Evolutionary conservation across 2,329 filamentous ascomycete genomes (phyloP).

Genomic region (Aspergillus amoenus): DNA sequence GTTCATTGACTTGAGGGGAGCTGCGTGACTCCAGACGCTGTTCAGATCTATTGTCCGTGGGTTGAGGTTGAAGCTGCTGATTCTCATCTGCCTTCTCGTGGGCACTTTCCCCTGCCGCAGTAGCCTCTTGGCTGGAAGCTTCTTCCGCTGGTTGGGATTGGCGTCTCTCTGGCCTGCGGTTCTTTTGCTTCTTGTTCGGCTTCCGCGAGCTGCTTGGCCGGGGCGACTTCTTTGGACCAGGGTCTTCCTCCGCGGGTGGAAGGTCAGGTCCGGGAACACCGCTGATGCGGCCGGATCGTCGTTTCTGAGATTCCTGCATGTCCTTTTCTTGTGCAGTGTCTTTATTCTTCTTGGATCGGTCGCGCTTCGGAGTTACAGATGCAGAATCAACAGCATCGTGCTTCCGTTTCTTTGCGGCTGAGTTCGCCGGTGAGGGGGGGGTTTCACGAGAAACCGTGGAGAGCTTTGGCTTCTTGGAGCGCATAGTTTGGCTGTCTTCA

Average conservation of each 20-base stretch:
- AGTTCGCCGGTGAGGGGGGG: constrained; percentile 18
- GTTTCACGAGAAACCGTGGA: constrained; percentile 4
- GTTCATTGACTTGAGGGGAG: not conserved
- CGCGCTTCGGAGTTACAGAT: not conserved
- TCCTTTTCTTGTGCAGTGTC: constrained; percentile 9
- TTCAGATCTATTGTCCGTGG: not conserved
- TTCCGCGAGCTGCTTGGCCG: constrained; percentile 22
- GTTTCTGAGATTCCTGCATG: constrained; percentile 24
- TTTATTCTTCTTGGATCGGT: not conserved
- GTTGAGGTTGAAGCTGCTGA: not conserved
- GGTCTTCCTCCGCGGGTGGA: constrained; percentile 9
- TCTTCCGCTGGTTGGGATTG: constrained; percentile 1
- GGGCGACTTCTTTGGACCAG: constrained; percentile 15
- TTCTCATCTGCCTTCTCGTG: not conserved
- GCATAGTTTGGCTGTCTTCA: constrained; percentile 11
- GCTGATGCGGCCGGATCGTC: constrained; percentile 31
- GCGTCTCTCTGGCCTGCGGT: constrained; percentile 3
- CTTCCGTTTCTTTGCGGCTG: constrained; percentile 27
- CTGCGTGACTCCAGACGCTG: not conserved
- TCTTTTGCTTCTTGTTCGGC: constrained; percentile 15
- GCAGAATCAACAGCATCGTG: constrained; percentile 17
- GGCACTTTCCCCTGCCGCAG: not conserved
- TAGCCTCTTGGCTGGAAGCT: not conserved
- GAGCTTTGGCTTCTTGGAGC: constrained; percentile 16
- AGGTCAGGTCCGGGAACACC: constrained; percentile 18